Conservation (phyloP, 2,329 filamentous ascomycete genomes). For the Fusarium austroafricanum region DNA sequence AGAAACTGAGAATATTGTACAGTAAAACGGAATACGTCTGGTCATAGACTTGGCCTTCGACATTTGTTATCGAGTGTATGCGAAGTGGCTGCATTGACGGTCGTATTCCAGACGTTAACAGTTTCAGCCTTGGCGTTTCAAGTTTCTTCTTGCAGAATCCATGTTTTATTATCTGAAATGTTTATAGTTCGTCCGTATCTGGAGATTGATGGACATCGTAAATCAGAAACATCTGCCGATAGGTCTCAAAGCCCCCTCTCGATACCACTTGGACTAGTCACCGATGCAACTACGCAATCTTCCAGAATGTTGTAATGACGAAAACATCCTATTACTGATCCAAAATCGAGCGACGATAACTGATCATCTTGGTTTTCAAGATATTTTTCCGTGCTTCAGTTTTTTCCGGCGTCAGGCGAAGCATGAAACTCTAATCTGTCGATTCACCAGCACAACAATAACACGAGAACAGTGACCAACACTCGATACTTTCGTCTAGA, state of each 20-base stretch:
- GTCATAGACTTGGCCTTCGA: neutral
- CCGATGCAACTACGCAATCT: conserved; percentile 22
- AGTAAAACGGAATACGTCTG: neutral
- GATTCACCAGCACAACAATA: neutral
- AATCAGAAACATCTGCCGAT: conserved; percentile 2
- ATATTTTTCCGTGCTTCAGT: neutral
- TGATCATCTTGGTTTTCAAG: neutral
- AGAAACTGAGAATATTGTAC: neutral
- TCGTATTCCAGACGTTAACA: neutral
- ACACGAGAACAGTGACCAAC: conserved; percentile 12
- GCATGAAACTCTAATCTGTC: neutral
- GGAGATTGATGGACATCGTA: neutral
- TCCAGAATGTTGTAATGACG: neutral
- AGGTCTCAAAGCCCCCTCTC: conserved; percentile 2
- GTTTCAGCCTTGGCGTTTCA: conserved; percentile 17
- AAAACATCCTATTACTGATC: neutral
- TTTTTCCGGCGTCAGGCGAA: neutral
- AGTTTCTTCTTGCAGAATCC: neutral
- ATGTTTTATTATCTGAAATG: conserved; percentile 3
- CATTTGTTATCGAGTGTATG: fast-evolving
- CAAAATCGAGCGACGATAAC: neutral
- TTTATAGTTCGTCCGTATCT: neutral
- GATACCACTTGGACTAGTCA: neutral
- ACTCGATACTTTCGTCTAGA: conserved; percentile 12
- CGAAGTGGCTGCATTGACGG: fast-evolving